Evolutionary conservation across 495 filamentous ascomycete species (phyloP).

Genomic region (Platismatia glauca): DNA sequence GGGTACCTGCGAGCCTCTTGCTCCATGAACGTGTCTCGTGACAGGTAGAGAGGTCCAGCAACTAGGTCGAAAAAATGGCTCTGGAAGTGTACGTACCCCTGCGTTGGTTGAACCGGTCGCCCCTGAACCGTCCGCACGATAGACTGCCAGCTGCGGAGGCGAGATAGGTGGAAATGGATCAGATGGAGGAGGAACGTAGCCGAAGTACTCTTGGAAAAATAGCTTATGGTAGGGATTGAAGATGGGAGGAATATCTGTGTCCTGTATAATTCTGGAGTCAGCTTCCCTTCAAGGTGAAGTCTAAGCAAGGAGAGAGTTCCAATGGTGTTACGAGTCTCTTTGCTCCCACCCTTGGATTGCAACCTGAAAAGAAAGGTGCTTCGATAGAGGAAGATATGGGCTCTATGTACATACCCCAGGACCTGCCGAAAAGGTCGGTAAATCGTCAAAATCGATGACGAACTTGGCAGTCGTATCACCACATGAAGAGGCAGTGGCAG

Average conservation of each 20-base stretch:
- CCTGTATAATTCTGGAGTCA: slow-evolving; percentile 1
- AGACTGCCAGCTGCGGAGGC: slow-evolving; percentile 35
- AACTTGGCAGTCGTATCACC: slow-evolving; percentile 1
- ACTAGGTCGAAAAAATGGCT: background rate
- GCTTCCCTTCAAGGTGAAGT: background rate
- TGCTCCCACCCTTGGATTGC: background rate
- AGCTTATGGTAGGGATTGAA: slow-evolving; percentile 39
- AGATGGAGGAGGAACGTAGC: slow-evolving; percentile 33
- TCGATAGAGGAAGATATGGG: background rate
- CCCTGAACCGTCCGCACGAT: slow-evolving; percentile 26
- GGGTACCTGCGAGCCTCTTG: background rate
- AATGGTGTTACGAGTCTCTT: background rate
- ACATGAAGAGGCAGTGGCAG: slow-evolving; percentile 10
- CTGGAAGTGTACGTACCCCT: slow-evolving; percentile 13
- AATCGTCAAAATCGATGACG: slow-evolving; percentile 24
- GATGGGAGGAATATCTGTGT: slow-evolving; percentile 31
- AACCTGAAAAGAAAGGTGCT: background rate
- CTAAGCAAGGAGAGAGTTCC: background rate
- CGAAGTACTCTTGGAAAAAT: slow-evolving; percentile 30
- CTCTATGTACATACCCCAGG: background rate
- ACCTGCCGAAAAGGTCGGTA: slow-evolving; percentile 23
- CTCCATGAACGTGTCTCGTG: background rate
- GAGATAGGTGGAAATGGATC: slow-evolving; percentile 35
- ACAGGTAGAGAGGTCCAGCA: background rate
- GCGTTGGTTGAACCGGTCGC: slow-evolving; percentile 26